A percentile compares a stretch with the other conserved stretches of the same genome.
These are phyloP conservation scores for Linaria vulgaris DNA, from an alignment of 257 asterid genomes.

Conservation along the genomic window DNA sequence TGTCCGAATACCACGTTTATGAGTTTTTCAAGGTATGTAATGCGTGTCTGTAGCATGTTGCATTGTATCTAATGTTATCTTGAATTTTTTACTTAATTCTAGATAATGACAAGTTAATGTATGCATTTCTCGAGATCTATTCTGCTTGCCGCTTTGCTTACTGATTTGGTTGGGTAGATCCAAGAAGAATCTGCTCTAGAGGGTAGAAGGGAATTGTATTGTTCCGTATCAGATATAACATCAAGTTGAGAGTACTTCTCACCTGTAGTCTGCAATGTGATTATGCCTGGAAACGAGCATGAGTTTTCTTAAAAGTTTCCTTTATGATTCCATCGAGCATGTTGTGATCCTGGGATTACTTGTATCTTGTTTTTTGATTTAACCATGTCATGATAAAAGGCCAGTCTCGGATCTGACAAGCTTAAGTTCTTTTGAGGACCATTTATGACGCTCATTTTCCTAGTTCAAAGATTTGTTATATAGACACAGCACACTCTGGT, in stretches of 20 bases:
- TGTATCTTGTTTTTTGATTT: background rate
- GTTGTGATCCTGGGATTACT: background rate
- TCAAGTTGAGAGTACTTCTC: too few relatives aligned
- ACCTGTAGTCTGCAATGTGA: too few relatives aligned
- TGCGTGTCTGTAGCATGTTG: conserved; percentile 2
- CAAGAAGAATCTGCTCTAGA: too few relatives aligned
- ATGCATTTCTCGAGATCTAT: too few relatives aligned
- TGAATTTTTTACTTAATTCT: background rate
- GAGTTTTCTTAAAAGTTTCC: background rate
- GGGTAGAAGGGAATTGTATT: too few relatives aligned
- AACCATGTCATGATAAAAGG: background rate
- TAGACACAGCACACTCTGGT: too few relatives aligned
- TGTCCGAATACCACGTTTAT: conserved; percentile 87
- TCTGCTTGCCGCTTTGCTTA: too few relatives aligned
- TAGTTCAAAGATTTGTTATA: background rate
- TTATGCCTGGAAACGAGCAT: background rate
- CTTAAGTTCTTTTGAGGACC: background rate
- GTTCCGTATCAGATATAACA: too few relatives aligned
- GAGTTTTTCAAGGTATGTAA: conserved; percentile 82
- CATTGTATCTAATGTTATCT: conserved; percentile 7
- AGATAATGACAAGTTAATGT: background rate
- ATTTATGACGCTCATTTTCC: background rate
- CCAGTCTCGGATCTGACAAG: background rate
- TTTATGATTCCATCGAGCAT: background rate
- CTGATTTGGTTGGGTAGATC: too few relatives aligned